Conservation (phyloP, 257 asterid species). For the Plectranthus barbatus region DNA sequence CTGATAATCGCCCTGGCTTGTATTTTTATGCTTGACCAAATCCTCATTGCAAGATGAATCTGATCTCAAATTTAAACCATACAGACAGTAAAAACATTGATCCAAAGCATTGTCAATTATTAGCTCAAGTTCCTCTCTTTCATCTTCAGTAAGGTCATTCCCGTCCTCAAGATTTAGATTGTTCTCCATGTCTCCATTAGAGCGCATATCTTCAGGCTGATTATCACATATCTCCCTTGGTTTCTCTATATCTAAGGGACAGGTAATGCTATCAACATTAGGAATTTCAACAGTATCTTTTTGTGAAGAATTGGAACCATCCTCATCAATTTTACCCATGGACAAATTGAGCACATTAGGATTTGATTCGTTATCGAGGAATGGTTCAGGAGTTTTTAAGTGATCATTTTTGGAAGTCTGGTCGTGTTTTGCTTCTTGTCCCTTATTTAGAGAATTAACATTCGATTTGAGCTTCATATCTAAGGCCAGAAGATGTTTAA, state of each 20-base stretch:
- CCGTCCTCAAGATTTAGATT: constrained; percentile 29
- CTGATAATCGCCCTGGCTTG: constrained; percentile 95
- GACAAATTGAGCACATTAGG: constrained; percentile 31
- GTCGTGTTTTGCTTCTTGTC: constrained; percentile 32
- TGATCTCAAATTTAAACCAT: constrained; percentile 84
- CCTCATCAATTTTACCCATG: constrained; percentile 27
- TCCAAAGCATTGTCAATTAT: constrained; percentile 80
- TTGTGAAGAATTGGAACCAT: constrained; percentile 19
- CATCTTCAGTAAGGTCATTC: constrained; percentile 63
- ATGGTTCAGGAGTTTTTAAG: constrained; percentile 32
- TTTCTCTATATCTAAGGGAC: constrained; percentile 30
- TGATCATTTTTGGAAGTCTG: constrained; percentile 32
- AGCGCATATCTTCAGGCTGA: constrained; percentile 26
- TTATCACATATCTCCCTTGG: constrained; percentile 26
- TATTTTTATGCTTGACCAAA: constrained; percentile 74
- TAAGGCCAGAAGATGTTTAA: constrained; percentile 76
- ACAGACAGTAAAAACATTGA: constrained; percentile 93
- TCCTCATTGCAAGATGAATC: constrained; percentile 93
- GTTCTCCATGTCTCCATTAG: constrained; percentile 29
- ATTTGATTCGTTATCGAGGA: constrained; percentile 23
- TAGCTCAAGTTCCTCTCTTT: constrained; percentile 84
- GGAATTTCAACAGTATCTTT: constrained; percentile 29
- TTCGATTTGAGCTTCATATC: constrained; percentile 83
- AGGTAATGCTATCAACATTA: constrained; percentile 30
- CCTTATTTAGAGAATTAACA: constrained; percentile 36